Conservation (phyloP, 768 basidiomycete species). For the Termitomyces titanicus region DNA sequence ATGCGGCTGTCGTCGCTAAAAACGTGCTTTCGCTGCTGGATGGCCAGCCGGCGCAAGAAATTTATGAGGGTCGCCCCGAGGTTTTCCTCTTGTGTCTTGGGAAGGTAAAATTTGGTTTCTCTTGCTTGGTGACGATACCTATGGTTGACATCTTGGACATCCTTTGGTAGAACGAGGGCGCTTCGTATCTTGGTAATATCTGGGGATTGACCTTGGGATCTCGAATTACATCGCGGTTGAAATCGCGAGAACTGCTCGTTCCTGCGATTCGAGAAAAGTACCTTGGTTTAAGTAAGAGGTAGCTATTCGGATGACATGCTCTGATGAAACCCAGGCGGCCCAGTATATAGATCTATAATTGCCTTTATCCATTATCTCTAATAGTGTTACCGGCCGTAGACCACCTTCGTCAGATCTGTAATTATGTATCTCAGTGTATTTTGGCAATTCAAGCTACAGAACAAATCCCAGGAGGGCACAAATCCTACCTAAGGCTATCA, state of each 20-base stretch:
- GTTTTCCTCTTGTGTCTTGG: constrained; percentile 55
- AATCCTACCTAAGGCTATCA: too few relatives aligned
- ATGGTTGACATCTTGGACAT: constrained; percentile 5
- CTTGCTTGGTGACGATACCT: not conserved
- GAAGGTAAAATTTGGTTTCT: constrained; percentile 33
- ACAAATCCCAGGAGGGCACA: too few relatives aligned
- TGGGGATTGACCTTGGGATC: constrained; percentile 48
- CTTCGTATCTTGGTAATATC: constrained; percentile 37
- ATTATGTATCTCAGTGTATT: too few relatives aligned
- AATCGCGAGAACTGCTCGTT: constrained; percentile 33
- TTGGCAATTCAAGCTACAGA: too few relatives aligned
- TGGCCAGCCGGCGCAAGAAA: constrained; percentile 26
- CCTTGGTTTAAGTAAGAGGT: constrained; percentile 7
- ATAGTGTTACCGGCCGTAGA: too few relatives aligned
- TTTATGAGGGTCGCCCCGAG: constrained; percentile 49
- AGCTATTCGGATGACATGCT: not conserved
- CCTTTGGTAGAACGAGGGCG: constrained; percentile 34
- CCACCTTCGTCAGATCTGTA: too few relatives aligned
- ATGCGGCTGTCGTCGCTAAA: constrained; percentile 40
- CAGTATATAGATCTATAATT: not conserved
- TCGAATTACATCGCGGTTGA: constrained; percentile 37
- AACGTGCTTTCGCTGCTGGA: constrained; percentile 47
- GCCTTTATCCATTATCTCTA: not conserved
- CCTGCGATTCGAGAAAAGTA: constrained; percentile 10
- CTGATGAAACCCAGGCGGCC: not conserved